phyloP scores from a whole-genome alignment of 2,329 filamentous ascomycete species.

The Fusarium sterilihyphosum region DNA sequence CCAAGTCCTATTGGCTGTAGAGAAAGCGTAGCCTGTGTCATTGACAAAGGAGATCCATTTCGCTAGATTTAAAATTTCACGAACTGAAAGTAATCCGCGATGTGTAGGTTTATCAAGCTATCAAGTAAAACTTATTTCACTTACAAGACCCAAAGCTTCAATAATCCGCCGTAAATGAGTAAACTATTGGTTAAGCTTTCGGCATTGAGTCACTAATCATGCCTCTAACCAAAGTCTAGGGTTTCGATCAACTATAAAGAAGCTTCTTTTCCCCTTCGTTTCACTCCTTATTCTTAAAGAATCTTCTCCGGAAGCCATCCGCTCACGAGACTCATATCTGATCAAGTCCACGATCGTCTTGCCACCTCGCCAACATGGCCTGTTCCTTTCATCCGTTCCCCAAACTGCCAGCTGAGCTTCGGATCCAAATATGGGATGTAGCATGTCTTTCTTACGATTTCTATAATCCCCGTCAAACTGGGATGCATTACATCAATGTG shows the following conservation, averaged over 20 bases:
- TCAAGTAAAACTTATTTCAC: not conserved
- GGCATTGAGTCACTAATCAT: not conserved
- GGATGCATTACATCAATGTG: not conserved
- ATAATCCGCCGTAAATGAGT: not conserved
- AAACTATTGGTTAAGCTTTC: rapidly evolving
- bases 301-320: not conserved
- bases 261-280: rapidly evolving
- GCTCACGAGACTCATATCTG: not conserved
- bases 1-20: rapidly evolving
- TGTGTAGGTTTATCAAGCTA: not conserved
- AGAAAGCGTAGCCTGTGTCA: rapidly evolving
- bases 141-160: rapidly evolving
- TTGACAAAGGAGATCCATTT: rapidly evolving
- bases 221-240: rapidly evolving
- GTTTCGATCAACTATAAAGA: not conserved
- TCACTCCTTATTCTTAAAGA: not conserved
- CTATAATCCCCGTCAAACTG: rapidly evolving
- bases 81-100: not conserved
- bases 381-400: not conserved
- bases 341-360: rapidly evolving
- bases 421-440: not conserved
- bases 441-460: not conserved
- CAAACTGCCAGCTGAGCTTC: not conserved
- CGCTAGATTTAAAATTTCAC: not conserved
- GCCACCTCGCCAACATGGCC: not conserved